Base-by-base conservation (phyloP, 2,329 filamentous ascomycete genomes). In the Pezicula radicicola region DNA sequence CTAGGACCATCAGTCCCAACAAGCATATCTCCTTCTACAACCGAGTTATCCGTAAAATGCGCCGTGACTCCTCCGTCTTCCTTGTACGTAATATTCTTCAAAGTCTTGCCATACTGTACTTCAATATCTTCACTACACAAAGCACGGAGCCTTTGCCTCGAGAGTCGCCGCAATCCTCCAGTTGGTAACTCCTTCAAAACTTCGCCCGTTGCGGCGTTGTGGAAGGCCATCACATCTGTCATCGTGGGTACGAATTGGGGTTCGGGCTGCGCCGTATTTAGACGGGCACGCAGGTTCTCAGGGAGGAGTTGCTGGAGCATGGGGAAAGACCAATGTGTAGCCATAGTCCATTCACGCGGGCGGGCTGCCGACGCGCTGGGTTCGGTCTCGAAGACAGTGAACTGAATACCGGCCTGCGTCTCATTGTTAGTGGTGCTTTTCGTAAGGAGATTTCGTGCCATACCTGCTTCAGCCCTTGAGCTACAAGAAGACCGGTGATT, bases 101-200 rank as follows among this genome's bases (percentile, higher is more conserved):
- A 63, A 19, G 54, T 60, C 57, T 74, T 75, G 49, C 63, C 62
- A 55, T 67, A 71, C 37, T 60, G 49, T 3, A 73, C 61, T 46
- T 69, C 57, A 6, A 71, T 43, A 3, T 58, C 66, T 44, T 68
- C 48, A 4, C 10, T 18, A 35, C 48, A 49, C 27, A 49, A 36
- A 35, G 15, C 37, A 13, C 48, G n/a, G 3, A 49, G 40, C 28
- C 35, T 43, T 44, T 27, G 42, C 19, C 40, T 35, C 33, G 25
- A 43, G 9, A 49, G 18, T 2, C 48, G 48, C 16, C 15, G 25
- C 8, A 43, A 7, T 3, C 18, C 33, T 16, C 16, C 21, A 8
- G 48, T 35, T 13, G 48, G n/a, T 43, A 49, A n/a, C 8, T 19
- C 40, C 9, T 18, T 42, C 40, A 42, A 18, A 15, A 42, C 18